Percentiles rank a stretch among this genome's conserved stretches.
phyloP scores from a whole-genome alignment of 2,329 filamentous ascomycete species.

The Botrytis fabae region DNA sequence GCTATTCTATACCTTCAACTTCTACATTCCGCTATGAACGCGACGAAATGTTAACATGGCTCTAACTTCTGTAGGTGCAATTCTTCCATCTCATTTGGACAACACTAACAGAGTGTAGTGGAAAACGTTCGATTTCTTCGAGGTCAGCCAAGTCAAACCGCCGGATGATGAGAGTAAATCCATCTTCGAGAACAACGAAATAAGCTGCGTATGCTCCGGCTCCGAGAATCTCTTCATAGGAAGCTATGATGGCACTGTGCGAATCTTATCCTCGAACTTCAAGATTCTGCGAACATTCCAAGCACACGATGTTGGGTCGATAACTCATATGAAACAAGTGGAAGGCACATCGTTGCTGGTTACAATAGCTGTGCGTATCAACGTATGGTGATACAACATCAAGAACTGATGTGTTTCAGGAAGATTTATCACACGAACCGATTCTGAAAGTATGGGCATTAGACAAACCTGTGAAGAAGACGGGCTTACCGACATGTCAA shows the following conservation, averaged over 20 bases:
- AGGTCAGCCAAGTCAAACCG: slow-evolving; percentile 79
- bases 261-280: slow-evolving; percentile 84
- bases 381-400: not conserved
- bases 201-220: slow-evolving; percentile 81
- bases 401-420: slow-evolving; percentile 50
- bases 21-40: slow-evolving; percentile 12
- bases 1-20: not conserved
- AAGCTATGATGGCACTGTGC: slow-evolving; percentile 79
- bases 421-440: slow-evolving; percentile 85
- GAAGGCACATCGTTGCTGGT: slow-evolving; percentile 83
- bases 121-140: slow-evolving; percentile 99
- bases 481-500: slow-evolving; percentile 81
- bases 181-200: slow-evolving; percentile 79
- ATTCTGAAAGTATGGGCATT: slow-evolving; percentile 96
- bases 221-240: slow-evolving; percentile 89
- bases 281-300: slow-evolving; percentile 84
- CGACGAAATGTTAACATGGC: slow-evolving; percentile 30
- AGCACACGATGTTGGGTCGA: slow-evolving; percentile 75
- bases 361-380: slow-evolving; percentile 63
- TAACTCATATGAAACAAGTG: slow-evolving; percentile 91
- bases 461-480: slow-evolving; percentile 92
- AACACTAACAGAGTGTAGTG: slow-evolving; percentile 54
- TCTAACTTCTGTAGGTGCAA: slow-evolving; percentile 33
- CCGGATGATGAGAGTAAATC: slow-evolving; percentile 75
- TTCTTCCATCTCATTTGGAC: not conserved